These are phyloP conservation scores for Kluyveromyces starmeri DNA, from an alignment of 805 yeast genomes.

Conservation along the genomic window DNA sequence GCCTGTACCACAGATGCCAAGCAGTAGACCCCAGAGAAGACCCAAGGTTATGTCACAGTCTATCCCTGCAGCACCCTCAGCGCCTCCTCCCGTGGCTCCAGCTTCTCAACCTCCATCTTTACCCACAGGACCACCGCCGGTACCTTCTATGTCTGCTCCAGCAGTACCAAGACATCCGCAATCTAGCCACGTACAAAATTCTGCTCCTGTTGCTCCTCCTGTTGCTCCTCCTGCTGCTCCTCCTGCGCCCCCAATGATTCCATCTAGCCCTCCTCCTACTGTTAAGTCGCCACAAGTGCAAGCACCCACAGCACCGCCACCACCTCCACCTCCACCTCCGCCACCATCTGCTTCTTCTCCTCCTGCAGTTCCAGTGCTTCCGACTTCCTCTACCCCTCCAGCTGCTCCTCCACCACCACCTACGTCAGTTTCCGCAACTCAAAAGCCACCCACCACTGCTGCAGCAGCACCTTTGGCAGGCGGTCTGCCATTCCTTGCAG, in stretches of 20 bases:
- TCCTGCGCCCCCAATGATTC: slow-evolving; percentile 11
- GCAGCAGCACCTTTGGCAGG: slow-evolving; percentile 14
- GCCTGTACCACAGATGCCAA: slow-evolving; percentile 19
- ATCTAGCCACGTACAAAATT: no score
- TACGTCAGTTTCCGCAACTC: slow-evolving; percentile 17
- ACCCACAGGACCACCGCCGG: slow-evolving; percentile 19
- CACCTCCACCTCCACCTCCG: slow-evolving; percentile 14
- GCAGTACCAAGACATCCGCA: no score
- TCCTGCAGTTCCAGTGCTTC: slow-evolving; percentile 17
- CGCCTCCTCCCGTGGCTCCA: slow-evolving; percentile 1
- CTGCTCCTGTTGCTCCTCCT: slow-evolving; percentile 14
- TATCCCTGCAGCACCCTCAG: slow-evolving; percentile 13
- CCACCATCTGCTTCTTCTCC: slow-evolving; percentile 18
- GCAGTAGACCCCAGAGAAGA: slow-evolving; percentile 4
- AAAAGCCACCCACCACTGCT: slow-evolving; percentile 12
- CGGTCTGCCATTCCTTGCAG: slow-evolving; percentile 39
- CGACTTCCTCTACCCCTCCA: slow-evolving; percentile 20
- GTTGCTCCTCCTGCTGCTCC: slow-evolving; percentile 16
- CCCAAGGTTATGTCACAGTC: no score
- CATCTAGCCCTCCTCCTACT: slow-evolving; percentile 18
- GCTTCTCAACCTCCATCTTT: slow-evolving; percentile 9
- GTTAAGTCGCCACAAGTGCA: slow-evolving; percentile 15
- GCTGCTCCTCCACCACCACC: slow-evolving; percentile 14
- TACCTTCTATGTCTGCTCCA: slow-evolving; percentile 20
- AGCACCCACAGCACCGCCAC: slow-evolving; percentile 23